Percentiles rank a stretch among this genome's conserved stretches.
These are phyloP conservation scores for Bathelium albidoporum DNA, from an alignment of 495 filamentous ascomycete genomes.

Conservation along the genomic window DNA sequence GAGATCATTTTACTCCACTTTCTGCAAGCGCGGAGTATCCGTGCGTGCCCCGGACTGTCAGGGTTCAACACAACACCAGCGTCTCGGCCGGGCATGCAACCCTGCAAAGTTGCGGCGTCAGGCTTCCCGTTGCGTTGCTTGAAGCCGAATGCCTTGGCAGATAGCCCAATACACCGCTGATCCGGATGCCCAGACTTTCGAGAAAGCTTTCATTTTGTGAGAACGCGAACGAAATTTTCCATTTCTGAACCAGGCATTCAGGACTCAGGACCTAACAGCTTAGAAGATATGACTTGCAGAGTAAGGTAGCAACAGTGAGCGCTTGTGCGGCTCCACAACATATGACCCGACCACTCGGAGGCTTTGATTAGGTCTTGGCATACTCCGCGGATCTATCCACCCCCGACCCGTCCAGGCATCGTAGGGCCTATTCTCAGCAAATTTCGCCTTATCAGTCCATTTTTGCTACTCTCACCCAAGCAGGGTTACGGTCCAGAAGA, in stretches of 20 bases:
- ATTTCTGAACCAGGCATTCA: neutral
- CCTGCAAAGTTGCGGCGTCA: neutral
- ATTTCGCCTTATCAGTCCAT: neutral
- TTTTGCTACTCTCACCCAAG: neutral
- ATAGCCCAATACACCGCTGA: no score
- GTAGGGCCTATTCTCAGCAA: neutral
- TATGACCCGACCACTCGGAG: neutral
- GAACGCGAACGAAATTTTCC: neutral
- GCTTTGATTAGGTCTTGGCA: neutral
- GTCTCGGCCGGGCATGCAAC: constrained; percentile 1
- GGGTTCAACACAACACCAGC: neutral
- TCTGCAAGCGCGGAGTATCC: neutral
- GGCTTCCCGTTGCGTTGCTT: neutral
- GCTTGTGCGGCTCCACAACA: neutral
- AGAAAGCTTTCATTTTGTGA: neutral
- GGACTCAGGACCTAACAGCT: neutral
- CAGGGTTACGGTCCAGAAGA: neutral
- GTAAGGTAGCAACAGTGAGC: neutral
- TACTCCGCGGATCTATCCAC: neutral
- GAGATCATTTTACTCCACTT: neutral
- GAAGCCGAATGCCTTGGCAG: neutral
- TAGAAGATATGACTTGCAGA: neutral
- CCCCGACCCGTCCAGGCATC: neutral
- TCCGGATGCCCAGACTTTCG: no score
- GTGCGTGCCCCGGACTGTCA: neutral